Evolutionary conservation across 805 yeast genomes (phyloP), one percentile per base, ranked within the genome.

Genomic region (Trichomonascus vanleenenianus): DNA sequence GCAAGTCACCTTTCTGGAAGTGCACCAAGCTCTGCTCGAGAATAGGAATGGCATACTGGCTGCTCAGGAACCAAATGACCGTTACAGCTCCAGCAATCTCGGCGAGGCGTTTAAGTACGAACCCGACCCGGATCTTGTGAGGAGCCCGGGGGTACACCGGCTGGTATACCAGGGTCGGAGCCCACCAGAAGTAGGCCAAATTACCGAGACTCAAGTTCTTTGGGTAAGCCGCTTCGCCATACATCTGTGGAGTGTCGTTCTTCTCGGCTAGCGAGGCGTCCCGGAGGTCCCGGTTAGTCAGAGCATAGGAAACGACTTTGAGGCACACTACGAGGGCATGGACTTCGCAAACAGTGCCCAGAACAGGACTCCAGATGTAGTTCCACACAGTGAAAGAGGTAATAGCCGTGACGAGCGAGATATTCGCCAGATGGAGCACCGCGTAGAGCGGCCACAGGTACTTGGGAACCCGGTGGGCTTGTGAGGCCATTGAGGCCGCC

Each of bases 131-230:
- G 30, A 64, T 56, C 12, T 53, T 45, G 1, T 56, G 50, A 11
- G 42, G 34, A 7, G 65, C 56, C 15, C 64, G 56, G 3, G 76
- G 76, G 51, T 72, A 72, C 7, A 64, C 71, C 1, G 76, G 76
- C 54, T 72, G 76, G 52, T 72, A 72, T 8, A 72, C 66, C 42
- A 72, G 59, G 3, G 76, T 72, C 1, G 76, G 76, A 0, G 73
- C 71, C 56, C 63, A 61, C 70, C 73, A 65, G 54, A 65, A 72
- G 51, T 66, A 65, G 9, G 62, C 52, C 16, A 67, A 46, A 44
- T 67, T 67, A 7, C 46, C 12, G 12, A 67, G 38, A 0, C 71
- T 61, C 39, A 72, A 56, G 51, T 71, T 72, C 8, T 47, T 37
- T 3, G 76, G 76, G 52, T 72, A 72, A 19, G 61, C 59, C 18